Evolutionary conservation across 1,284 basidiomycete species (phyloP), one percentile per base, ranked within the genome.

Genomic region (Ceratobasidium sp.): DNA sequence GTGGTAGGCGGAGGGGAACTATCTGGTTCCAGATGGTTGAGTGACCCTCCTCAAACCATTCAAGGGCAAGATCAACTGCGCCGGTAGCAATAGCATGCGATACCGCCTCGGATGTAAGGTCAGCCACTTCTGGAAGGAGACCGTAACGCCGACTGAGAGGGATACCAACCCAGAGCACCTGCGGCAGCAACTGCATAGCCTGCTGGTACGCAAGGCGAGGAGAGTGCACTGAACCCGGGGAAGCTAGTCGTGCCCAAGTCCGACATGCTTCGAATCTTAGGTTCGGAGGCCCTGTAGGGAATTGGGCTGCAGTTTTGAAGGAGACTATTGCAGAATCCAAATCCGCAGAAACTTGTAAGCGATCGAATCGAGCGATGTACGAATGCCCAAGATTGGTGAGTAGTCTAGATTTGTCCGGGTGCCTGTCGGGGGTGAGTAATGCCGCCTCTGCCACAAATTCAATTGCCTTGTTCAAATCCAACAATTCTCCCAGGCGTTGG

Each of bases 21-120:
- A 54, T 54, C 32, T 54, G 52, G 6, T 54, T 54, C 52, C 52
- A 54, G 6, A 54, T 31, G 34, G 34, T 35, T 7, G 52, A 54
- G 2, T 17, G 52, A 7, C 52, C 52, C 29, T 54, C 29, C 17
- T 54, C 52, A 4, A 54, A 27, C 52, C 52, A 54, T 22, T 54
- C 52, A n/a, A 54, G 52, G 8, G 52, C 52, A 3, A 32, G 32
- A 17, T 34, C 12, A 31, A 32, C 31, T 10, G 31, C 12, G 17
- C n/a, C 2, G 17, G n/a, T 17, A 3, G 3, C 3, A 6, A 54
- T 54, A 3, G 52, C 52, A 15, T 8, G 8, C 17, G 52, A 12
- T 3, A 17, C 52, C n/a, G 52, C 52, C 29, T 54, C 29, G 17
- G 32, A 13, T 25, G 29, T 8, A 15, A 54, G 6, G 6, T 32